Evolutionary conservation across 176 grass and related monocot genomes (phyloP), one percentile per base, ranked within the genome.

Genomic region (Pontederia crassipes): DNA sequence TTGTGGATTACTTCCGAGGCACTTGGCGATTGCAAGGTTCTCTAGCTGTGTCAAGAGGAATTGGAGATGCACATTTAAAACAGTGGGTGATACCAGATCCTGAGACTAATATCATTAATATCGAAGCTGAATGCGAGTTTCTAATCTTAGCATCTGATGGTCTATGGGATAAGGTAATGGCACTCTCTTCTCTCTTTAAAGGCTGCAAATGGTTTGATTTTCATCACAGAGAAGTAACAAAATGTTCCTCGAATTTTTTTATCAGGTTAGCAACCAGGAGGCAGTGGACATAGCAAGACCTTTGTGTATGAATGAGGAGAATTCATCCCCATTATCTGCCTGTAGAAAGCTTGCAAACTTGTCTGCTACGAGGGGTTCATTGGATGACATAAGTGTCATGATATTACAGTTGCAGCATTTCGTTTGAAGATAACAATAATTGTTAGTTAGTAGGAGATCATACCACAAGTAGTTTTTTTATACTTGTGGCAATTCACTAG

Each of bases 11-110:
- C 52, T 61, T 58, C 58, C 82, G 83, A 8, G 88, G 94, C 58
- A 82, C 88, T 72, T 99, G 94, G 94, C 73, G 94, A 83, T 53
- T 99, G 18, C 88, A 99, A 74, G 94, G 94, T 16, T 84, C 94
- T 13, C 65, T 99, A 12, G 88, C 94, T 4, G 81, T 99, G 24
- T 99, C 88, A 6, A 81, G 88, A 40, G 79, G 79, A 62, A 88
- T 96, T 28, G 92, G 92, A 8, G 92, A 96, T 71, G 77, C 86
- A 1, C 86, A 90, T 71, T 69, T 90, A 8, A 96, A 90, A 75
- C 78, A 85, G 59, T 96, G 87, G 92, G 63, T 96, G 29, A 83
- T 96, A 47, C 66, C 87, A 45, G 81, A 96, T 48, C 92, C 92
- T 0, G 92, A 96, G 52, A 85, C 78, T 8, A 86, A 49, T 64